Evolutionary conservation across 768 basidiomycete genomes (phyloP), one percentile per base, ranked within the genome.

Genomic region (Pisolithus orientalis): DNA sequence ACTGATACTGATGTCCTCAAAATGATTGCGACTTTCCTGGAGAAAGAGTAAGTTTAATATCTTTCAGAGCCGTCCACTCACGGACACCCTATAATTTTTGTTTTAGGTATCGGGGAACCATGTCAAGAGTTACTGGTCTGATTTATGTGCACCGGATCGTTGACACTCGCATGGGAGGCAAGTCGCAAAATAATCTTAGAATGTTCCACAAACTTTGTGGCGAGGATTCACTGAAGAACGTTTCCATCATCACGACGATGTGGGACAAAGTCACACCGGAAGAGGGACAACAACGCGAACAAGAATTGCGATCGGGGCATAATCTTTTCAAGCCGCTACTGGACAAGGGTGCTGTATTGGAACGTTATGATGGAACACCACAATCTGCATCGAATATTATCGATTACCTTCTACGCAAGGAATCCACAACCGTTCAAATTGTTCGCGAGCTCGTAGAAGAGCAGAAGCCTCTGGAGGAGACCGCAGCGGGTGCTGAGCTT

Each of bases 161-260:
- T 43, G 42, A 43, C 13, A 43, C 42, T n/a, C 42, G 42, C 17
- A 13, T 24, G 11, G 42, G 42, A 43, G 25, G 17, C 2, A 25
- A 5, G 10, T 43, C 42, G 1, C 21, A 43, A 25, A 21, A 13
- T 24, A 43, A 43, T 13, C 42, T 43, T 4, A 21, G 42, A 13
- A 43, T 43, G 63, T 71, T 72, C 52, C 44, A 39, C 17, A 44
- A 29, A 29, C 42, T 60, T 16, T 60, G 59, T 34, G 59, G 65
- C 57, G 6, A 60, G 60, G 28, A 54, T 65, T 39, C 69, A 57
- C 47, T 63, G 25, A 54, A 56, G 24, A 64, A 69, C 38, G 64
- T 72, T 4, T 49, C 68, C 24, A 57, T 72, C 7, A 62, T 62
- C 25, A 69, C 71, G 1, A 70, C 71, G 11, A 70, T 68, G 64